Conservation (phyloP, 2,329 filamentous ascomycete genomes). For the Pezicula neosporulosa region DNA sequence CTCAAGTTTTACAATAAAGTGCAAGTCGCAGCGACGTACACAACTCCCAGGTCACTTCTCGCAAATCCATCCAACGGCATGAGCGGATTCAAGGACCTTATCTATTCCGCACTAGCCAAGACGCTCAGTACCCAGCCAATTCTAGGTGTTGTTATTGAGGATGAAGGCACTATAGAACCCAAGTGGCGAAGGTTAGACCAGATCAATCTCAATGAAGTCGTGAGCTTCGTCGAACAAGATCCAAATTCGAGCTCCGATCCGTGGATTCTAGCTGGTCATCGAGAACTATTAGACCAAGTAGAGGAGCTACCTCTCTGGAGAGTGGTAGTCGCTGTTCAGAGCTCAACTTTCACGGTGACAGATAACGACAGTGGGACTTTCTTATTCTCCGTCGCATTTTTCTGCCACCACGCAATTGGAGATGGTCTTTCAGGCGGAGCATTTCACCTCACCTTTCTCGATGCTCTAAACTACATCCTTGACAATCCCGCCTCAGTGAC, state of each 20-base stretch:
- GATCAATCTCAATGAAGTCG: slow-evolving; percentile 10
- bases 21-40: slow-evolving; percentile 15
- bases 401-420: slow-evolving; percentile 48
- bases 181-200: slow-evolving; percentile 11
- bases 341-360: not conserved
- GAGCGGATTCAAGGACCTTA: slow-evolving; percentile 4
- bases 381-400: slow-evolving; percentile 35
- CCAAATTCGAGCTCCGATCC: slow-evolving; percentile 3
- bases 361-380: not conserved
- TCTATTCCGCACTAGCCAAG: slow-evolving; percentile 9
- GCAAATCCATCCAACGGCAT: not conserved
- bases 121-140: slow-evolving; percentile 13
- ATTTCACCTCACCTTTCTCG: slow-evolving; percentile 46
- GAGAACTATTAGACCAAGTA: slow-evolving; percentile 3
- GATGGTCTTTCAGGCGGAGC: slow-evolving; percentile 47
- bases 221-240: slow-evolving; percentile 12
- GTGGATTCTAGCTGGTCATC: slow-evolving; percentile 10
- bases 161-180: slow-evolving; percentile 9
- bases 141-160: slow-evolving; percentile 12
- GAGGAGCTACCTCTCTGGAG: slow-evolving; percentile 15
- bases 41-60: slow-evolving; percentile 6
- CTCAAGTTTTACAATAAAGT: slow-evolving; percentile 20
- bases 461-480: slow-evolving; percentile 33
- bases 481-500: slow-evolving; percentile 3
- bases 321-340: slow-evolving; percentile 6